A percentile compares a stretch with the other conserved stretches of the same genome.
Evolutionary conservation across 495 filamentous ascomycete species (phyloP).

Genomic region (Xylaria acuta): DNA sequence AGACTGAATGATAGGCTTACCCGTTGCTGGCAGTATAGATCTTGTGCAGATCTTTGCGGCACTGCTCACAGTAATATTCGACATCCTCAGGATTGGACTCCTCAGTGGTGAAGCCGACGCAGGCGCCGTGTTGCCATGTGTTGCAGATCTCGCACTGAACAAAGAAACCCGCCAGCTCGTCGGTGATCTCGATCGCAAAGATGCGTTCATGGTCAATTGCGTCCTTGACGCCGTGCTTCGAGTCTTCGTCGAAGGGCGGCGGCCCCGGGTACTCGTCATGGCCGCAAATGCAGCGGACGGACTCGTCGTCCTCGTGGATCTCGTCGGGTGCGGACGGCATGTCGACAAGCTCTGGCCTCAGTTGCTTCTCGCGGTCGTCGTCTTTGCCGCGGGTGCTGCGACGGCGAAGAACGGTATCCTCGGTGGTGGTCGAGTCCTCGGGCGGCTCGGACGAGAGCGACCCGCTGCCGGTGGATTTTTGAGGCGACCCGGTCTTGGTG

Average conservation of each 20-base stretch:
- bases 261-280: slow-evolving; percentile 94
- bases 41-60: slow-evolving; percentile 87
- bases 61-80: slow-evolving; percentile 97
- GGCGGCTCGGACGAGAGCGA: slow-evolving; percentile 79
- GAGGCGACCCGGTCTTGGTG: slow-evolving; percentile 74
- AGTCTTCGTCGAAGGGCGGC: slow-evolving; percentile 69
- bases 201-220: slow-evolving; percentile 59
- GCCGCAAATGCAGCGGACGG: slow-evolving; percentile 94
- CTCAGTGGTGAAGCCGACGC: slow-evolving; percentile 95
- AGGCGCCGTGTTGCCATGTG: slow-evolving; percentile 98
- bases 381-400: slow-evolving; percentile 67
- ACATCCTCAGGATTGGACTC: slow-evolving; percentile 77
- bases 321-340: slow-evolving; percentile 65
- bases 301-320: slow-evolving; percentile 84
- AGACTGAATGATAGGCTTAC: slow-evolving; percentile 61
- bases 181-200: slow-evolving; percentile 72
- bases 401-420: slow-evolving; percentile 56
- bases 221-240: slow-evolving; percentile 57
- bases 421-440: slow-evolving; percentile 63
- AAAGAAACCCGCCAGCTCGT: slow-evolving; percentile 92
- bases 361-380: slow-evolving; percentile 45
- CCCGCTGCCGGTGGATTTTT: slow-evolving; percentile 72
- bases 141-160: slow-evolving; percentile 98
- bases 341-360: slow-evolving; percentile 57
- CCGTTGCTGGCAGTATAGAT: slow-evolving; percentile 80